Evolutionary conservation across 306 rosid species (phyloP).

Genomic region (Prunus mira): DNA sequence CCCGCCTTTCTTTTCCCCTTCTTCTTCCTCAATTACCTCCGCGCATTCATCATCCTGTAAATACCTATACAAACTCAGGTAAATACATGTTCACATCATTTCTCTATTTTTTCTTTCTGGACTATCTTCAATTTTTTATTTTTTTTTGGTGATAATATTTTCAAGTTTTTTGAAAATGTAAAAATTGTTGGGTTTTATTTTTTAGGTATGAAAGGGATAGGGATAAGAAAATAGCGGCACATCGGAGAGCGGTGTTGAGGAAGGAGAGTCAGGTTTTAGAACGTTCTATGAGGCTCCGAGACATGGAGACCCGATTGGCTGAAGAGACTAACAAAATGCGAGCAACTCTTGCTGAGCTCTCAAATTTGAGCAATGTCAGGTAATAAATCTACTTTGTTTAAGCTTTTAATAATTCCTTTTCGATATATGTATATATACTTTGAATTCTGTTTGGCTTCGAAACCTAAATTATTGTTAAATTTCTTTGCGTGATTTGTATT

Average conservation of each 20-base stretch:
- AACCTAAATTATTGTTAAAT: not conserved
- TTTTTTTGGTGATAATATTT: no score
- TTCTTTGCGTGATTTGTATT: not conserved
- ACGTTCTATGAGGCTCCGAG: constrained; percentile 51
- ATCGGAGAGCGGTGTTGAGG: constrained; percentile 50
- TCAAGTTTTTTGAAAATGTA: not conserved
- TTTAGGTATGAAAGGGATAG: constrained; percentile 65
- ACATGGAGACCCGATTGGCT: constrained; percentile 32
- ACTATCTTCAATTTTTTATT: not conserved
- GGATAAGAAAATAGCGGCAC: constrained; percentile 53
- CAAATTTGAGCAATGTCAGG: constrained; percentile 55
- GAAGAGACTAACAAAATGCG: constrained; percentile 39
- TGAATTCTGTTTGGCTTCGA: not conserved
- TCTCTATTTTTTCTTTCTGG: not conserved
- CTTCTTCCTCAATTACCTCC: constrained; percentile 20
- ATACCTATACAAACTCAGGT: constrained; percentile 57
- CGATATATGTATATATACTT: not conserved
- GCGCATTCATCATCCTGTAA: constrained; percentile 25
- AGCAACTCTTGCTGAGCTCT: constrained; percentile 41
- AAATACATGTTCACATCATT: not conserved
- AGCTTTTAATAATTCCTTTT: not conserved
- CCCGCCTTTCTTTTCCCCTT: constrained; percentile 18
- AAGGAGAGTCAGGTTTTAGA: constrained; percentile 65
- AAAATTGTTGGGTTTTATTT: not conserved
- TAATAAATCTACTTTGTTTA: constrained; percentile 15